Evolutionary conservation across 257 asterid species (phyloP).

Genomic region (Anisodus tanguticus): DNA sequence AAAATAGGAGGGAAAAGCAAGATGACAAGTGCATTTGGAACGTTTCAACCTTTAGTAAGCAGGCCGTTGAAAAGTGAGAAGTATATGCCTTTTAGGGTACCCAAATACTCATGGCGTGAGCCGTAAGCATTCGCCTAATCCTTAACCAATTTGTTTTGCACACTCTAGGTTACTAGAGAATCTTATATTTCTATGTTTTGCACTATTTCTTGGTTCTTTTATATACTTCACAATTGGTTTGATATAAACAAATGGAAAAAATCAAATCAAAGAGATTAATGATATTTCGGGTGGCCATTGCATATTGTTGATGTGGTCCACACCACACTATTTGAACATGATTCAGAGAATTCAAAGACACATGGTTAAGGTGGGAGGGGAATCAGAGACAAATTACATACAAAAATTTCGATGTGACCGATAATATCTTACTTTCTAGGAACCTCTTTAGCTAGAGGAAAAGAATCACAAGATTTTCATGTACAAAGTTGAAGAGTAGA

Average conservation of each 20-base stretch:
- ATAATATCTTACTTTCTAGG: neutral
- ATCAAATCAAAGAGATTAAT: neutral
- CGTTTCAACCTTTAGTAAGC: conserved; percentile 28
- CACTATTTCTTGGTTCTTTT: neutral
- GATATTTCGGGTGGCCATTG: conserved; percentile 8
- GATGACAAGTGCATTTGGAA: conserved; percentile 28
- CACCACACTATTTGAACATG: conserved; percentile 55
- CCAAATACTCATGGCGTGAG: conserved; percentile 49
- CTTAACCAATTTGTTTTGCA: neutral
- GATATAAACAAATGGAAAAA: neutral
- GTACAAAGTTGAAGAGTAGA: conserved; percentile 19
- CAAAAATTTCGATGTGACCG: conserved; percentile 47
- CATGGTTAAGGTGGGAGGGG: neutral
- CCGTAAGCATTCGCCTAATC: conserved; percentile 40
- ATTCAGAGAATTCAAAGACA: conserved; percentile 37
- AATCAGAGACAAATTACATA: conserved; percentile 15
- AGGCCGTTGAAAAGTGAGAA: conserved; percentile 57
- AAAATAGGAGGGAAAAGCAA: conserved; percentile 24
- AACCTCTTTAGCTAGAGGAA: neutral
- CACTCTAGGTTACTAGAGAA: neutral
- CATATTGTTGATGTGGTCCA: conserved; percentile 46
- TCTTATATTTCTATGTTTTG: neutral
- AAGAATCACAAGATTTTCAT: conserved; percentile 30
- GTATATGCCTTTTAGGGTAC: conserved; percentile 27
- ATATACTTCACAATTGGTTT: neutral